Percentiles rank a stretch among this genome's conserved stretches.
Conservation (phyloP, 352 stramenopile genomes). For the Detonula confervacea region DNA sequence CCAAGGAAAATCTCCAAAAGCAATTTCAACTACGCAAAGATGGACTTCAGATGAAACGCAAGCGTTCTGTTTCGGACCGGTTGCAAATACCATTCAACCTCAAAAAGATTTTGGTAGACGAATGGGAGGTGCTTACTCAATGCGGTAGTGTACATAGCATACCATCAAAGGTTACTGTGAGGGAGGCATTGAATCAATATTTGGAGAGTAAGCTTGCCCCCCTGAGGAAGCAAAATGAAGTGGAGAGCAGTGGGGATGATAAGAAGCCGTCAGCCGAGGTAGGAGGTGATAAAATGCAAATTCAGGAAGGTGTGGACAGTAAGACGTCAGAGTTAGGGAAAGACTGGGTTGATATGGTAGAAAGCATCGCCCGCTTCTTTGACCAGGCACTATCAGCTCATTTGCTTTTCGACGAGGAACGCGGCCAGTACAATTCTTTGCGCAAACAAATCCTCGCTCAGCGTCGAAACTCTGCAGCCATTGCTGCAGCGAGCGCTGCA, state of each 20-base stretch:
- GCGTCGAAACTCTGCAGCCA: constrained; percentile 19
- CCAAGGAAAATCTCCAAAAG: constrained; percentile 28
- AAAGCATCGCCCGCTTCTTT: constrained; percentile 72
- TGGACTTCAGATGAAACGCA: constrained; percentile 40
- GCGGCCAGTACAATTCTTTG: constrained; percentile 52
- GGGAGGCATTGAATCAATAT: constrained; percentile 63
- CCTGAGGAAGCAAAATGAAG: constrained; percentile 32
- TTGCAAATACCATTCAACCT: constrained; percentile 76
- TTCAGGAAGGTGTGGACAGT: constrained; percentile 14
- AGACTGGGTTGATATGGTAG: constrained; percentile 76
- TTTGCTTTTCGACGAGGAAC: constrained; percentile 69
- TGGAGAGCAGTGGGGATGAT: constrained; percentile 5
- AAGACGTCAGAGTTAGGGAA: constrained; percentile 22
- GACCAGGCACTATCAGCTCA: constrained; percentile 69
- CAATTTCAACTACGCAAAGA: constrained; percentile 39
- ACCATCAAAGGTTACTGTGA: constrained; percentile 54
- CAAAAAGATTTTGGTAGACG: constrained; percentile 76
- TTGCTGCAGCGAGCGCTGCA: constrained; percentile 1
- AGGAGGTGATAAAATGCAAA: constrained; percentile 23
- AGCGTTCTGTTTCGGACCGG: constrained; percentile 27
- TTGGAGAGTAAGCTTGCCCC: constrained; percentile 56
- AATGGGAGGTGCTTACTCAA: constrained; percentile 70
- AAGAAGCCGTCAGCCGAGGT: constrained; percentile 2
- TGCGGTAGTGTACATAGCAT: constrained; percentile 68
- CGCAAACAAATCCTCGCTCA: constrained; percentile 41